Evolutionary conservation across 1,139 yeast genomes (phyloP).

Genomic region (Zygosaccharomyces pseudobailii): DNA sequence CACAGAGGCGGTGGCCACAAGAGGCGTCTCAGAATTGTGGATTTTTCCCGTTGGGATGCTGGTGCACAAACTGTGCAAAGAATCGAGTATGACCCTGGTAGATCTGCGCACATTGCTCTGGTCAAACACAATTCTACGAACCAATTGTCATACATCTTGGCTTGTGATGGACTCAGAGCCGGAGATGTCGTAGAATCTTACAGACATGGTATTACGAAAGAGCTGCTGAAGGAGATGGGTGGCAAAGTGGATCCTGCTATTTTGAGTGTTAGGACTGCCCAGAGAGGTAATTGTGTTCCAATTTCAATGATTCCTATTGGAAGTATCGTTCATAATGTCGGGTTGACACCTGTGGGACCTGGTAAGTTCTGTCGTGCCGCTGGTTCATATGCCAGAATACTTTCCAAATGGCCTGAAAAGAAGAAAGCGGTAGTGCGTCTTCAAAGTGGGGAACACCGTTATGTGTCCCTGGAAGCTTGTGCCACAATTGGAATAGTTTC

Average conservation of each 20-base stretch:
- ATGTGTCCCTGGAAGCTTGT: conserved; percentile 76
- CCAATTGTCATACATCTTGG: conserved; percentile 71
- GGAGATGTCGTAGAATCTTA: conserved; percentile 91
- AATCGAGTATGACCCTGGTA: conserved; percentile 93
- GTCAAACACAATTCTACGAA: conserved; percentile 61
- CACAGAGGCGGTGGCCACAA: conserved; percentile 98
- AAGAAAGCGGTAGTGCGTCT: conserved; percentile 73
- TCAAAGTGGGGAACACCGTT: conserved; percentile 92
- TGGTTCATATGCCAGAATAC: conserved; percentile 87
- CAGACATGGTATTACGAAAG: conserved; percentile 80
- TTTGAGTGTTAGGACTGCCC: conserved; percentile 79
- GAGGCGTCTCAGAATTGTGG: conserved; percentile 79
- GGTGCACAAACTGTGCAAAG: conserved; percentile 81
- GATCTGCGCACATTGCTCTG: conserved; percentile 91
- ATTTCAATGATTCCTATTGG: conserved; percentile 90
- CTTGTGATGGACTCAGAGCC: conserved; percentile 87
- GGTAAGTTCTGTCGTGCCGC: conserved; percentile 92
- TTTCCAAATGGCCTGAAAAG: conserved; percentile 71
- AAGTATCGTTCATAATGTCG: conserved; percentile 81
- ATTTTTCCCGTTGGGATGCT: conserved; percentile 57
- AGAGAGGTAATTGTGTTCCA: conserved; percentile 94
- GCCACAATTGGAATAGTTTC: conserved; percentile 95
- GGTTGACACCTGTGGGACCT: conserved; percentile 71
- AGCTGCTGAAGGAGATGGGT: conserved; percentile 54
- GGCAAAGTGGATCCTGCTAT: conserved; percentile 91